Evolutionary conservation across 2,329 filamentous ascomycete species (phyloP), one percentile per base, ranked within the genome.

Genomic region (Cadophora gregata): DNA sequence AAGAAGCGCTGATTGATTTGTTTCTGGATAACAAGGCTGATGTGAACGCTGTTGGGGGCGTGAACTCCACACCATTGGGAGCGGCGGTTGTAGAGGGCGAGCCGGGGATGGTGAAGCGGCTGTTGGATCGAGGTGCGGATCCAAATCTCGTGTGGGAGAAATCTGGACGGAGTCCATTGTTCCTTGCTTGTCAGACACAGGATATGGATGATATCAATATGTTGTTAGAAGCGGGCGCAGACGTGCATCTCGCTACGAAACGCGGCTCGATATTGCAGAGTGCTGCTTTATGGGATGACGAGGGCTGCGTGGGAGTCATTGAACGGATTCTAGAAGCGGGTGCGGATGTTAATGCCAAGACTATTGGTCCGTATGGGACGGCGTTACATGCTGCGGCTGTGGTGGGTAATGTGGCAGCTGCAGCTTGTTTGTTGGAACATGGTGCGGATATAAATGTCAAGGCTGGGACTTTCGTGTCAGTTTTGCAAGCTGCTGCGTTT

Each of bases 61-160:
- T 6, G 5, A 27, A 60, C n/a, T 25, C 36, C 1, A 60, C 58
- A 9, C 36, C 58, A 1, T n/a, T 60, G 10, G 58, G 58, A 25
- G 58, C 58, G 8, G 58, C 58, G 27, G 38, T 48, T n/a, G 38
- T 60, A 4, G 58, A 47, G 12, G 58, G 58, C 21, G 58, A 60
- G 27, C 38, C 38, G 25, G 58, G 58, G 36, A 42, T 60, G 25
- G 31, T 48, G 25, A 29, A 48, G 38, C 8, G 16, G 24, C 19
- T 60, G 24, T 45, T 60, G 14, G 42, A n/a, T 12, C 25, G n/a
- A 27, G 58, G 58, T 5, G 58, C 58, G 42, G 58, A 60, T 60
- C 58, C 58, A 14, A 60, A 60, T 47, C 24, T 60, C 1, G 58
- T 29, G 5, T 60, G 38, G 33, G 58, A 60, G 19, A 60, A n/a